Conservation (phyloP, 1,284 basidiomycete species). For the Stygiomarasmius scandens region DNA sequence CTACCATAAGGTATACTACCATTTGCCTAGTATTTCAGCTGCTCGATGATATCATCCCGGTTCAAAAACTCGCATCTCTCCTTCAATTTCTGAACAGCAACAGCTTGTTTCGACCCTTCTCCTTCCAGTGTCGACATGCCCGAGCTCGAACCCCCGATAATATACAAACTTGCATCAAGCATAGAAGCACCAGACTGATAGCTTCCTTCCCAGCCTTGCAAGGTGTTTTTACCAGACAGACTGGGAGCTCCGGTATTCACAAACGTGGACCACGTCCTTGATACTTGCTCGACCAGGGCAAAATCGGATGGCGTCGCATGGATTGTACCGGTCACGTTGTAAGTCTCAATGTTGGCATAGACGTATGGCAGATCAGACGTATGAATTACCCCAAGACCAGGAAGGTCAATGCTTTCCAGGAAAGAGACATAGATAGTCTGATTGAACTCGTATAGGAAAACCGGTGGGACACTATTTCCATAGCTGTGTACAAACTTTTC, state of each 20-base stretch:
- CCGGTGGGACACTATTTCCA: background rate
- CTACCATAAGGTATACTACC: background rate
- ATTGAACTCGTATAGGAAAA: slow-evolving; percentile 4
- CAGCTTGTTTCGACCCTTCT: background rate
- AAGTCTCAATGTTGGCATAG: slow-evolving; percentile 1
- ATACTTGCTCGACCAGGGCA: background rate
- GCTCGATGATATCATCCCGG: background rate
- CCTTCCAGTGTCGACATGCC: background rate
- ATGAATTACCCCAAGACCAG: slow-evolving; percentile 3
- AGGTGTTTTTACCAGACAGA: background rate
- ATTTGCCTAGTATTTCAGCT: background rate
- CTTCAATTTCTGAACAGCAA: background rate
- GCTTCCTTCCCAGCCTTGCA: background rate
- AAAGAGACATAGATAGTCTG: background rate
- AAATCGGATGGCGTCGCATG: background rate
- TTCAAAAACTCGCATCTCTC: slow-evolving; percentile 5
- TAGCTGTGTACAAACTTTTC: background rate
- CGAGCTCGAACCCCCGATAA: background rate
- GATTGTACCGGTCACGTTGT: background rate
- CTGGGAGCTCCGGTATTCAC: background rate
- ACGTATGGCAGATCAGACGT: slow-evolving; percentile 1
- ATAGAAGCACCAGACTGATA: background rate
- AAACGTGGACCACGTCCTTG: slow-evolving; percentile 2
- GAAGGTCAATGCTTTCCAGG: background rate
- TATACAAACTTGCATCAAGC: slow-evolving; percentile 2